Conservation (phyloP, 345 rosid genomes). For the Populus alba region DNA sequence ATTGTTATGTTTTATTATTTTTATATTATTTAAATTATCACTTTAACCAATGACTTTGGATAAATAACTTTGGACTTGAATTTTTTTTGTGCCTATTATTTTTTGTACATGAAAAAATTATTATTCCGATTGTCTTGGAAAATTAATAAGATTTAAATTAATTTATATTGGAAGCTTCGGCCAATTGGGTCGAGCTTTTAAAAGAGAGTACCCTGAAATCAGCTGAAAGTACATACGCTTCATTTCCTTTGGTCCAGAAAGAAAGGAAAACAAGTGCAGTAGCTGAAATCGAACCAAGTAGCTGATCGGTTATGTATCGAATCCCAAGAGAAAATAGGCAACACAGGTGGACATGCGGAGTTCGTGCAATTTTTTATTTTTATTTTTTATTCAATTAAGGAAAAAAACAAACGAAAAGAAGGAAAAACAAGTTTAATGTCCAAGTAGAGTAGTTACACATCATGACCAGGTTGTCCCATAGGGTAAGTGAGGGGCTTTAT, state of each 20-base stretch:
- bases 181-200: neutral
- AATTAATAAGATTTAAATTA: too few relatives aligned
- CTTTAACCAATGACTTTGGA: too few relatives aligned
- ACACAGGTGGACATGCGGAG: neutral
- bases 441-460: neutral
- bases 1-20: too few relatives aligned
- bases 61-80: too few relatives aligned
- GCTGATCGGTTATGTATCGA: neutral
- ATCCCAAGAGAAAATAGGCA: neutral
- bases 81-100: too few relatives aligned
- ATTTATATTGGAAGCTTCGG: neutral
- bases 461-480: neutral
- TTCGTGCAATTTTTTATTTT: neutral
- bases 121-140: too few relatives aligned
- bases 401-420: too few relatives aligned
- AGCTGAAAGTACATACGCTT: neutral
- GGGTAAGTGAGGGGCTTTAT: neutral
- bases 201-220: neutral
- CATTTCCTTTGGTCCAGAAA: neutral
- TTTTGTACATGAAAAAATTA: too few relatives aligned
- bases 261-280: neutral
- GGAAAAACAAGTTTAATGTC: neutral
- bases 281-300: neutral
- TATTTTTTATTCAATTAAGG: neutral
- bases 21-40: too few relatives aligned